phyloP scores from a whole-genome alignment of 371 early-diverging fungal species.

The Mucor indicus region DNA sequence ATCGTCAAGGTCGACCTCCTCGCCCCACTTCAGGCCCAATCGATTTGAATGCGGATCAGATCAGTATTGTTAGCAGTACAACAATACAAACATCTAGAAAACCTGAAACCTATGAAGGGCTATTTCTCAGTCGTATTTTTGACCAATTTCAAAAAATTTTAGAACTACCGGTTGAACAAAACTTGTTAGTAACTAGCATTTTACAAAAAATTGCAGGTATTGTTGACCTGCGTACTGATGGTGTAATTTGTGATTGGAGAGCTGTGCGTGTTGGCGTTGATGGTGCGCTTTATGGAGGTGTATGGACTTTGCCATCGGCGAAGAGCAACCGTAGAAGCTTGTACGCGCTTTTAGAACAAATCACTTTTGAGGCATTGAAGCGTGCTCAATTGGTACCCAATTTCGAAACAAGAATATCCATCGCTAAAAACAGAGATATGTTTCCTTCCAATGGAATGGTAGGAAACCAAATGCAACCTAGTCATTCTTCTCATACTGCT shows the following conservation, averaged over 20 bases:
- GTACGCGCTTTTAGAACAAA: conserved; percentile 46
- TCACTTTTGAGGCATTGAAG: conserved; percentile 50
- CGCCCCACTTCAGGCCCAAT: conserved; percentile 15
- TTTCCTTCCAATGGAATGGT: background rate
- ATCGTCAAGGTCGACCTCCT: conserved; percentile 31
- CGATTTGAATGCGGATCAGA: conserved; percentile 3
- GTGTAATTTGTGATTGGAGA: conserved; percentile 49
- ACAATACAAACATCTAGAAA: conserved; percentile 3
- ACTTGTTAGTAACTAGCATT: conserved; percentile 47
- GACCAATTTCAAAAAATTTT: conserved; percentile 43
- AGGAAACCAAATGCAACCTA: background rate
- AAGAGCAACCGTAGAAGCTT: conserved; percentile 39
- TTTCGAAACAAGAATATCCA: conserved; percentile 47
- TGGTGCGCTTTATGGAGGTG: conserved; percentile 44
- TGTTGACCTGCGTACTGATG: conserved; percentile 47
- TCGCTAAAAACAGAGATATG: conserved; percentile 47
- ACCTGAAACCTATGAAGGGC: conserved; percentile 39
- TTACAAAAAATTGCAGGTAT: conserved; percentile 48
- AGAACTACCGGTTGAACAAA: conserved; percentile 46
- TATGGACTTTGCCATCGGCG: conserved; percentile 39
- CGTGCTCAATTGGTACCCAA: conserved; percentile 51
- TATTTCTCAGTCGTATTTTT: conserved; percentile 45
- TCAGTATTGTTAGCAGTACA: conserved; percentile 9
- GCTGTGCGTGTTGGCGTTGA: conserved; percentile 45
- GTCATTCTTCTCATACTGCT: conserved; percentile 4